Percentiles rank a stretch among this genome's conserved stretches.
phyloP scores from a whole-genome alignment of 345 rosid genomes.

The Eutrema heterophyllum region DNA sequence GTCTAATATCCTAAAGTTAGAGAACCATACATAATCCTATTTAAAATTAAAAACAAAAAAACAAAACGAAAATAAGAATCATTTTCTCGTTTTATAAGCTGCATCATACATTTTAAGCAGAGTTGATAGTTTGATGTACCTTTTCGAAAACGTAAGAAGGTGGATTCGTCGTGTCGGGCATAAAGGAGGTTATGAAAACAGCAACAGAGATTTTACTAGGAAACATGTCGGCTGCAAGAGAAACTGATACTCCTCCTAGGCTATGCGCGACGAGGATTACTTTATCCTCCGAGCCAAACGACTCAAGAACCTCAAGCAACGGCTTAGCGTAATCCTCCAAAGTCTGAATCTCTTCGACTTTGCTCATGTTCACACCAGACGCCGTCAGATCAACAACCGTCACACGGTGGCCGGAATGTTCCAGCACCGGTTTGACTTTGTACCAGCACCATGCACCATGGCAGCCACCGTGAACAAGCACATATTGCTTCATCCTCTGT shows the following conservation, averaged over 20 bases:
- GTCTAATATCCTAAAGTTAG: no score
- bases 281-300: constrained; percentile 31
- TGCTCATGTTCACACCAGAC: constrained; percentile 41
- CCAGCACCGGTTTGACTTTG: constrained; percentile 50
- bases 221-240: constrained; percentile 43
- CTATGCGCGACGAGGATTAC: constrained; percentile 68
- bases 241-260: constrained; percentile 45
- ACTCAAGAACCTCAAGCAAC: constrained; percentile 38
- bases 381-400: constrained; percentile 49
- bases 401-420: constrained; percentile 46
- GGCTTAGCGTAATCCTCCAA: constrained; percentile 43
- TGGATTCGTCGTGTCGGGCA: constrained; percentile 28
- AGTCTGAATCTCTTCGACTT: constrained; percentile 39
- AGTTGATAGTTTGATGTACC: neutral
- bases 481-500: constrained; percentile 35
- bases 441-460: constrained; percentile 73
- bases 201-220: constrained; percentile 24
- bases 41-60: no score
- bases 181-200: constrained; percentile 23
- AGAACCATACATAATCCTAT: no score
- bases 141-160: constrained; percentile 22
- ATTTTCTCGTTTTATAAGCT: no score
- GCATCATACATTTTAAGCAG: no score
- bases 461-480: constrained; percentile 35
- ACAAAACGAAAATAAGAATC: no score